Evolutionary conservation across 1,284 basidiomycete genomes (phyloP).

Genomic region (Apiotrichum veenhuisii): DNA sequence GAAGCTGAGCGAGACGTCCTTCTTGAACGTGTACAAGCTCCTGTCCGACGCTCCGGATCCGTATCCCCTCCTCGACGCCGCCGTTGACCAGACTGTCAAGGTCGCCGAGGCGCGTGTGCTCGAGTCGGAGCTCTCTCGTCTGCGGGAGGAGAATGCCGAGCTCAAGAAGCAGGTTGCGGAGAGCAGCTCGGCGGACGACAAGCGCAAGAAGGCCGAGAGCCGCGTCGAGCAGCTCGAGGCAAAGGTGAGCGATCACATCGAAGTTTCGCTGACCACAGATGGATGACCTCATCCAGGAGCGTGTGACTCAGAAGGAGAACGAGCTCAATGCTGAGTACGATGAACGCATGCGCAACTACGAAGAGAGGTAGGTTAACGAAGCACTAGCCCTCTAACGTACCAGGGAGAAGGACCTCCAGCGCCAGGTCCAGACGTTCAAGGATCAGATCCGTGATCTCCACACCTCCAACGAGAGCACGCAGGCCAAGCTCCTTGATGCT

Average conservation of each 20-base stretch:
- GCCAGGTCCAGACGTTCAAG: conserved; percentile 77
- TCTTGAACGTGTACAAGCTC: conserved; percentile 89
- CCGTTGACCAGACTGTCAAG: conserved; percentile 86
- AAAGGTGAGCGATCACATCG: conserved; percentile 58
- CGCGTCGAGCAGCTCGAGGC: conserved; percentile 74
- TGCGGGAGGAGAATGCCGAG: conserved; percentile 74
- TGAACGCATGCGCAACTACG: conserved; percentile 89
- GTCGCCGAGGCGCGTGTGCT: conserved; percentile 72
- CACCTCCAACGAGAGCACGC: conserved; percentile 82
- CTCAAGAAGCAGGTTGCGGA: conserved; percentile 68
- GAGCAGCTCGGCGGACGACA: conserved; percentile 61
- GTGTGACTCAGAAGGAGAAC: conserved; percentile 83
- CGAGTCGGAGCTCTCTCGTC: conserved; percentile 64
- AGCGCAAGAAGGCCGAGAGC: conserved; percentile 69
- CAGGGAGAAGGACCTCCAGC: conserved; percentile 85
- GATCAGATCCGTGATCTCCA: conserved; percentile 85
- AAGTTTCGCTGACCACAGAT: conserved; percentile 56
- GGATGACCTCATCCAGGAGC: conserved; percentile 82
- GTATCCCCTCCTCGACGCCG: conserved; percentile 88
- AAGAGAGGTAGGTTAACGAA: conserved; percentile 66
- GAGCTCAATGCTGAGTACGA: conserved; percentile 95
- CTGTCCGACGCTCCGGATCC: conserved; percentile 93
- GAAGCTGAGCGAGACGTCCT: conserved; percentile 86
- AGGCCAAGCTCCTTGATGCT: conserved; percentile 84
- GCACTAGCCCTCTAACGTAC: not conserved